phyloP scores from a whole-genome alignment of 345 rosid genomes.

The rapeseed (Brassica napus) region Da-Ae NC_063438.1:2733501-2734000 shows the following conservation, averaged over 20 bases:
- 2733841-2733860: slow-evolving; percentile 74
- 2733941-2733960: slow-evolving; percentile 26
- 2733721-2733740: background rate
- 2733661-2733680: slow-evolving; percentile 85
- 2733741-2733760: slow-evolving; percentile 1
- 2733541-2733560: background rate
- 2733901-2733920: background rate
- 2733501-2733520: slow-evolving; percentile 4
- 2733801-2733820: slow-evolving; percentile 16
- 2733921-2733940: background rate
- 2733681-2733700: slow-evolving; percentile 54
- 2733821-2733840: slow-evolving; percentile 67
- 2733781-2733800: background rate
- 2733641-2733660: slow-evolving; percentile 79
- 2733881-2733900: slow-evolving; percentile 39
- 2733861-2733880: slow-evolving; percentile 92
- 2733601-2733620: background rate
- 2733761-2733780: background rate
- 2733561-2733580: background rate
- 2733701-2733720: background rate
- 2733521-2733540: slow-evolving; percentile 5
- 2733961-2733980: slow-evolving; percentile 91
- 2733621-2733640: slow-evolving; percentile 55
- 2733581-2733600: background rate
- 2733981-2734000: slow-evolving; percentile 81